A percentile compares a stretch with the other conserved stretches of the same genome.
Conservation (phyloP, 148 eudicot genomes). For the Rhododendron williamsianum region DNA sequence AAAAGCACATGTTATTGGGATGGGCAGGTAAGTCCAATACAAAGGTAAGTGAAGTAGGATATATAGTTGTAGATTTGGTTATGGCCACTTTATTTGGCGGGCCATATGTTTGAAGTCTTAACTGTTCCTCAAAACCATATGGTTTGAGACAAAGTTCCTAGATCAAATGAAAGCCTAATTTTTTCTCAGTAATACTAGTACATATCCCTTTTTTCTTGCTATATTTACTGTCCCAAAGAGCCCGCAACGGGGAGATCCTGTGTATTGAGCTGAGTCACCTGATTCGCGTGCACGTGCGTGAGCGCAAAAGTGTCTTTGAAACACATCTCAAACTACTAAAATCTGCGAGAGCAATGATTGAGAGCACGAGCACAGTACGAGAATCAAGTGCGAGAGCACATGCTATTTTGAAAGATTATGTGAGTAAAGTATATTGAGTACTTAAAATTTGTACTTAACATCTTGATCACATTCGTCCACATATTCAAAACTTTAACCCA, state of each 20-base stretch:
- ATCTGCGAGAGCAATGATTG: too few species aligned
- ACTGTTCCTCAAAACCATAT: neutral
- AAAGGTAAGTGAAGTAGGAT: neutral
- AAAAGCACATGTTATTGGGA: neutral
- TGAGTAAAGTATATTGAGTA: neutral
- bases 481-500: neutral
- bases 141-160: neutral
- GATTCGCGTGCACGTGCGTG: too few species aligned
- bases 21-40: neutral
- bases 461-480: neutral
- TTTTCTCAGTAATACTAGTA: neutral
- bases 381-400: too few species aligned
- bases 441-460: neutral
- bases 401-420: too few species aligned
- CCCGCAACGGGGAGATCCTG: neutral
- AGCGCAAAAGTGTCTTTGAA: too few species aligned
- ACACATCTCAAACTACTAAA: too few species aligned
- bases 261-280: neutral
- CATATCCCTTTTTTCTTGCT: neutral
- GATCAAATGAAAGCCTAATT: neutral
- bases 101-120: neutral
- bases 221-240: neutral
- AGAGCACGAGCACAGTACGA: neutral
- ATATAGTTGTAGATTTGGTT: neutral
- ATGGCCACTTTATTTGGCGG: constrained; percentile 2